Conservation (phyloP, 2,329 filamentous ascomycete genomes). For the Cladosporium sp. region DNA sequence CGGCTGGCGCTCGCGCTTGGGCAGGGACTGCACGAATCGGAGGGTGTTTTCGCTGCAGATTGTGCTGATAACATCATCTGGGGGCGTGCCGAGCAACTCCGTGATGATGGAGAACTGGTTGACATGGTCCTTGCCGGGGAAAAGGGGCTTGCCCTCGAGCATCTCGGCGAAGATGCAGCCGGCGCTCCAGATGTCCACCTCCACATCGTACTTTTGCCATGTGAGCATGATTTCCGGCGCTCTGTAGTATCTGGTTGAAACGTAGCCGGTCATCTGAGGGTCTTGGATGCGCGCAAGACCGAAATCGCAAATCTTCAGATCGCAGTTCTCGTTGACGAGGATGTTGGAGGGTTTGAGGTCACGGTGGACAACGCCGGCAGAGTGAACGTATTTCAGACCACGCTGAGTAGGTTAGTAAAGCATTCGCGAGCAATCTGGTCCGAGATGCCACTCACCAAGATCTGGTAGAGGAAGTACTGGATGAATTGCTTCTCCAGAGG, state of each 20-base stretch:
- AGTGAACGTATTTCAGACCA: constrained; percentile 98
- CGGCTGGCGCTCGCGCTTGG: constrained; percentile 87
- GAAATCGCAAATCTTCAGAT: constrained; percentile 99
- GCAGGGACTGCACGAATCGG: constrained; percentile 93
- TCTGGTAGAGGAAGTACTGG: constrained; percentile 99
- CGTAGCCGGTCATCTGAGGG: constrained; percentile 98
- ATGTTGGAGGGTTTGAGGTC: constrained; percentile 99
- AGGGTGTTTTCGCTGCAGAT: constrained; percentile 98
- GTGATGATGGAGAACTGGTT: constrained; percentile 99
- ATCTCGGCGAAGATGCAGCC: constrained; percentile 99
- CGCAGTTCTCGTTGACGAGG: constrained; percentile 98
- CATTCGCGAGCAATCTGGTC: not conserved
- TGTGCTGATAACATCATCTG: constrained; percentile 96
- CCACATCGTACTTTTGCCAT: constrained; percentile 99
- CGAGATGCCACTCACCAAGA: constrained; percentile 62
- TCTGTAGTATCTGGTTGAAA: constrained; percentile 97
- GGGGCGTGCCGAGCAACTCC: constrained; percentile 89
- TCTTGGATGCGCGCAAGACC: constrained; percentile 95
- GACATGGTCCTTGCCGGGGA: constrained; percentile 98
- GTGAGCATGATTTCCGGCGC: constrained; percentile 99
- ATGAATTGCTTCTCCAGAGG: constrained; percentile 99
- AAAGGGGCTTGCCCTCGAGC: constrained; percentile 96
- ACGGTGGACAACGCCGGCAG: constrained; percentile 93
- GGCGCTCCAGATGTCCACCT: constrained; percentile 98
- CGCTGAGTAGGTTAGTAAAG: constrained; percentile 52